phyloP scores from a whole-genome alignment of 1,284 basidiomycete genomes.

The Mycosarcoma mackinlayi region DNA sequence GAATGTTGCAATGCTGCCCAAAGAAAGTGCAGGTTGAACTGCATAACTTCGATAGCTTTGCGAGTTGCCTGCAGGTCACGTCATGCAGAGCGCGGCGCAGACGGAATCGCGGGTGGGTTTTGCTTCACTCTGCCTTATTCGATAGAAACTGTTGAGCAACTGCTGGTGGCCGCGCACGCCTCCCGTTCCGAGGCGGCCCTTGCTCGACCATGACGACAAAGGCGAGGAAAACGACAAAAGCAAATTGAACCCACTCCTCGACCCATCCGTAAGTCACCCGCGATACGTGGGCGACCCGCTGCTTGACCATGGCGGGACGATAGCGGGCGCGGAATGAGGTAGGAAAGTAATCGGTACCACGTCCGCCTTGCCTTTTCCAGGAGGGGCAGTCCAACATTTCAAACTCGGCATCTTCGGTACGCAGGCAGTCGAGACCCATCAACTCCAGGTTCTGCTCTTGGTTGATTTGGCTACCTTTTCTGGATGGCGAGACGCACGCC shows the following conservation, averaged over 20 bases:
- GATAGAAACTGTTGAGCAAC: conserved; percentile 7
- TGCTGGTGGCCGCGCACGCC: conserved; percentile 9
- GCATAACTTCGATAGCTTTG: too few relatives aligned
- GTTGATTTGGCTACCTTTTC: background rate
- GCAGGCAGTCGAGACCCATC: conserved; percentile 14
- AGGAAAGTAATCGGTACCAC: conserved; percentile 58
- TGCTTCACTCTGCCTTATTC: conserved; percentile 21
- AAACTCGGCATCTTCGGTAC: conserved; percentile 47
- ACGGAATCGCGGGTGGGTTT: too few relatives aligned
- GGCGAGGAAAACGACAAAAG: conserved; percentile 57
- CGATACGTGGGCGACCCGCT: conserved; percentile 46
- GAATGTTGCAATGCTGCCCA: too few relatives aligned
- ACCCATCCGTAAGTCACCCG: conserved; percentile 54
- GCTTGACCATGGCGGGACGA: conserved; percentile 54
- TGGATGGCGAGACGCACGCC: conserved; percentile 16
- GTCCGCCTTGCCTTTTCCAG: conserved; percentile 47
- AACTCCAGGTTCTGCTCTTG: conserved; percentile 8
- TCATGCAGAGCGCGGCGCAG: too few relatives aligned
- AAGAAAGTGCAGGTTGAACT: too few relatives aligned
- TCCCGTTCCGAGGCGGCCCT: conserved; percentile 28
- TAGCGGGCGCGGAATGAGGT: conserved; percentile 53
- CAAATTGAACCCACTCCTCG: conserved; percentile 58
- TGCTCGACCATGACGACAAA: conserved; percentile 56
- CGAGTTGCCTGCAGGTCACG: too few relatives aligned
- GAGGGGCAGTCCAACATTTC: conserved; percentile 51